Evolutionary conservation across 768 basidiomycete species (phyloP).

Genomic region (Postia placenta): DNA sequence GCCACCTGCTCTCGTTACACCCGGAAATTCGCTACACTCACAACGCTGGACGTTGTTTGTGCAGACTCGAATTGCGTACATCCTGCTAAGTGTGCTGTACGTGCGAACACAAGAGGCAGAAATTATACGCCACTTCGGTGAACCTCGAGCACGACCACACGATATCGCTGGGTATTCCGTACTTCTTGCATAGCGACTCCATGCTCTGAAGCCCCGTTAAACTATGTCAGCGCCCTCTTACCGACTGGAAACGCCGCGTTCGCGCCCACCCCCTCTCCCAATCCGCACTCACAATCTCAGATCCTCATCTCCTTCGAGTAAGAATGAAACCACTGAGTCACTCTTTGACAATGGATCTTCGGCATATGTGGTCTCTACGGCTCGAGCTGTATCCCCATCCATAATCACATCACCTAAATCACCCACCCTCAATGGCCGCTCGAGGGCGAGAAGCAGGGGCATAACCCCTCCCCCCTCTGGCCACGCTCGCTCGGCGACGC

Average conservation of each 20-base stretch:
- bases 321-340: constrained; percentile 44
- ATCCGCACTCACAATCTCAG: constrained; percentile 40
- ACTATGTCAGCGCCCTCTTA: constrained; percentile 58
- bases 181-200: no score
- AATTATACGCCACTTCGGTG: no score
- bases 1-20: neutral
- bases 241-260: constrained; percentile 57
- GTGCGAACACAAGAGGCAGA: neutral
- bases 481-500: constrained; percentile 64
- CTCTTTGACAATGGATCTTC: constrained; percentile 76
- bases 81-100: neutral
- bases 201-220: neutral
- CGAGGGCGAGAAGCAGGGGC: constrained; percentile 43
- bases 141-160: neutral
- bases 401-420: constrained; percentile 50
- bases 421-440: constrained; percentile 46
- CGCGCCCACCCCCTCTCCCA: constrained; percentile 55
- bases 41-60: neutral
- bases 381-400: constrained; percentile 40
- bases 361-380: constrained; percentile 50
- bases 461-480: constrained; percentile 53
- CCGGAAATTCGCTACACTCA: neutral
- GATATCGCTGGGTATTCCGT: no score
- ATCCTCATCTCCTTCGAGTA: constrained; percentile 35
- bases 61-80: neutral